Evolutionary conservation across 768 basidiomycete genomes (phyloP).

Genomic region (Leucocoprinus sp.): DNA sequence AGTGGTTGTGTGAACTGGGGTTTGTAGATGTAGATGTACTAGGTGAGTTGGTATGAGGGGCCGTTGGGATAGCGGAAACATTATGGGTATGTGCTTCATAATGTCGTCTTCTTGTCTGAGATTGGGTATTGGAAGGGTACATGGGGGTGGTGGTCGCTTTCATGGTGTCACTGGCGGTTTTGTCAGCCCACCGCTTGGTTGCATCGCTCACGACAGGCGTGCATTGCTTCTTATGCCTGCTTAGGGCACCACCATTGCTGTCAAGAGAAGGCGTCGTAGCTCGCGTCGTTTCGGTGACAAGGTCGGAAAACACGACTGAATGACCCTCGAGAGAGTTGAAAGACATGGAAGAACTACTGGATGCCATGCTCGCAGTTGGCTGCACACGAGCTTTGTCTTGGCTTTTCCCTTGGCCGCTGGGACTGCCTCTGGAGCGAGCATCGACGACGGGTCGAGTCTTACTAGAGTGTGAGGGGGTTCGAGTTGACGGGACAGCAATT

Average conservation of each 20-base stretch:
- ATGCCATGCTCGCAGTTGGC: slow-evolving; percentile 13
- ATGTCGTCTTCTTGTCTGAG: background rate
- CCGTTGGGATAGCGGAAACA: background rate
- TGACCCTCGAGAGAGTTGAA: slow-evolving; percentile 34
- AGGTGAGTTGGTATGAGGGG: background rate
- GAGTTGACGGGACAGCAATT: slow-evolving; percentile 19
- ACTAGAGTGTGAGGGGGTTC: slow-evolving; percentile 17
- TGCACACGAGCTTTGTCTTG: slow-evolving; percentile 1
- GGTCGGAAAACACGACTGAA: slow-evolving; percentile 26
- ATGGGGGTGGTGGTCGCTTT: slow-evolving; percentile 17
- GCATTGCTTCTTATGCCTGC: background rate
- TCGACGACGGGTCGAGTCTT: background rate
- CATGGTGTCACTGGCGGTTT: background rate
- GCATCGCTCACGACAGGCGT: slow-evolving; percentile 2
- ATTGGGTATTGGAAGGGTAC: background rate
- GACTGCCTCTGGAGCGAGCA: slow-evolving; percentile 1
- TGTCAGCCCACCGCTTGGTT: background rate
- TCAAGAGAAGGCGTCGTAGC: background rate
- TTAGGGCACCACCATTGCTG: slow-evolving; percentile 1
- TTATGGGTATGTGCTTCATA: slow-evolving; percentile 7
- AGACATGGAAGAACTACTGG: slow-evolving; percentile 22
- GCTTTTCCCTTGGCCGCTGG: slow-evolving; percentile 4
- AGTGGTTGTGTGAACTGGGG: background rate
- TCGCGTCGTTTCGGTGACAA: slow-evolving; percentile 25
- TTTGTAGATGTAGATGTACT: background rate